Base-by-base conservation (phyloP, 1,284 basidiomycete genomes). In the Veloporphyrellus conicus region DNA sequence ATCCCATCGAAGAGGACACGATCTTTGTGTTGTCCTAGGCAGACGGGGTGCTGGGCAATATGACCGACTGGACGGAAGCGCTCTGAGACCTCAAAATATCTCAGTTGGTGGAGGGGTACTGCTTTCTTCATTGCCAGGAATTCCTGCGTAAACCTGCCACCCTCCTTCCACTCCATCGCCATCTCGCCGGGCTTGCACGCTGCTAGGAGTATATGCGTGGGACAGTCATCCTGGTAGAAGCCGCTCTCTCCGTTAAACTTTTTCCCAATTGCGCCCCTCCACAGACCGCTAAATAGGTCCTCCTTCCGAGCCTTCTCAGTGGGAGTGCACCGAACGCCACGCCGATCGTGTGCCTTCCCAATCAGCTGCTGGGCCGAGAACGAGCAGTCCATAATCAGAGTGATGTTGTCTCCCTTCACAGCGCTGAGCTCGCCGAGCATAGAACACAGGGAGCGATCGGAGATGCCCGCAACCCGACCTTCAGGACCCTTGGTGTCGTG, bases 361-460 rank as follows among this genome's bases (percentile, higher is more conserved):
- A 63, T 60, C 18, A 71, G 64, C 36, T 69, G 67, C 14, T 66
- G 52, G 6, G 76, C 72, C 15, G 75, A 71, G 64, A 84, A 84
- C 56, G 79, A 84, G 53, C 78, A 75, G 60, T 85, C 83, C 31
- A 84, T 68, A 43, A 84, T 73, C 43, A 85, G 63, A 4, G 81
- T 80, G 60, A 85, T 78, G 51, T 85, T 85, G 59, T 84, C 69
- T 23, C 82, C 83, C 56, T 86, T 86, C 32, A 63, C 66, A 19
- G 64, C 62, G 16, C 72, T 68, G 36, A 85, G 72, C 46, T 82
- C 77, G 41, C 59, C 56, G 16, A 85, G 63, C 71, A 85, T 76
- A 22, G 79, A 74, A 37, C 72, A 70, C 47, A 85, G 67, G 18
- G 82, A 82, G 42, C 78, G 75, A 63, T 84, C 82, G 38, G 81